Percentiles rank a stretch among this genome's conserved stretches.
phyloP scores from a whole-genome alignment of 2,329 filamentous ascomycete genomes.

The Aspergillus calidoustus region DNA sequence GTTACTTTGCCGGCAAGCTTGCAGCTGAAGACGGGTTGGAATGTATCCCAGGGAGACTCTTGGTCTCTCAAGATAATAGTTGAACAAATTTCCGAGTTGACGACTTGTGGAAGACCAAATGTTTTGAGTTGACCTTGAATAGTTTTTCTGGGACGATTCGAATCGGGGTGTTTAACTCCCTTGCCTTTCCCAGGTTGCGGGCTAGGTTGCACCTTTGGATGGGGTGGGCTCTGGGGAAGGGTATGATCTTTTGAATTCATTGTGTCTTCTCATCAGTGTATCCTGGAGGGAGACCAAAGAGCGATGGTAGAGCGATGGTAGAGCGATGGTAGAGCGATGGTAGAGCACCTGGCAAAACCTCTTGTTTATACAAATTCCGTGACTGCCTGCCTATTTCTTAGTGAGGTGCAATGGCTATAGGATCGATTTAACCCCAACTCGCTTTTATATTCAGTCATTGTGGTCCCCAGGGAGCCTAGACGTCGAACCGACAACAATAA shows the following conservation, averaged over 20 bases:
- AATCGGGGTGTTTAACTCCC: neutral
- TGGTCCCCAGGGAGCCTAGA: neutral
- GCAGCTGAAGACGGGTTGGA: conserved; percentile 26
- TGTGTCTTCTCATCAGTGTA: neutral
- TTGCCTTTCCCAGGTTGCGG: neutral
- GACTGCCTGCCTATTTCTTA: neutral
- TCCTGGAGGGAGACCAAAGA: neutral
- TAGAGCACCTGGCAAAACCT: neutral
- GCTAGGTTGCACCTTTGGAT: no score
- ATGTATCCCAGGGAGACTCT: conserved; percentile 30
- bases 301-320: neutral
- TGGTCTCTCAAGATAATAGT: conserved; percentile 17
- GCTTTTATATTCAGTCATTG: neutral
- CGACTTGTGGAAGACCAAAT: conserved; percentile 9
- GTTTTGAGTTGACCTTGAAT: neutral
- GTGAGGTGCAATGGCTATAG: neutral
- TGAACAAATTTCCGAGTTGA: conserved; percentile 8
- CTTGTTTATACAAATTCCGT: neutral
- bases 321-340: no score
- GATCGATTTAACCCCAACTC: neutral
- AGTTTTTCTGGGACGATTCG: neutral
- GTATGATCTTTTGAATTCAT: neutral
- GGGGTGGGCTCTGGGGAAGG: neutral
- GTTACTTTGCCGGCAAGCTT: conserved; percentile 24
- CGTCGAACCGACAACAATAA: neutral